phyloP scores from a whole-genome alignment of 2,329 filamentous ascomycete genomes.

The Epichloe elymi region DNA sequence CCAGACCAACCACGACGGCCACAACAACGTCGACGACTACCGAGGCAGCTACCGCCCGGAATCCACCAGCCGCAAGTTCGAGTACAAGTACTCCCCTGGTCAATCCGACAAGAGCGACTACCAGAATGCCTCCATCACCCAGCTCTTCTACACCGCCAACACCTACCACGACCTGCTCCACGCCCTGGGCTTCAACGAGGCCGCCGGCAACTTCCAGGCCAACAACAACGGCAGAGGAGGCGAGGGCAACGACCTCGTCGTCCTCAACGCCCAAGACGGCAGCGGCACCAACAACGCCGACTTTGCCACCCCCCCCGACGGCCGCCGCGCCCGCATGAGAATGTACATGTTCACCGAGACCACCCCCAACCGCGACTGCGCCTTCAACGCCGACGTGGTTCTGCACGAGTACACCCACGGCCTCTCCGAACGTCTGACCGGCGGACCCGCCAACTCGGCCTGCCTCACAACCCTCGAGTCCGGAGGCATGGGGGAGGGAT shows the following conservation, averaged over 20 bases:
- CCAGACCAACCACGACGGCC: constrained; percentile 30
- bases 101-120: too few species aligned
- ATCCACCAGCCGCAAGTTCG: too few species aligned
- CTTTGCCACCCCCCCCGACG: too few species aligned
- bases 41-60: constrained; percentile 24
- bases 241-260: too few species aligned
- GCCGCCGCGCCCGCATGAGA: constrained; percentile 9
- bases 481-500: constrained; percentile 44
- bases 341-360: constrained; percentile 44
- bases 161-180: constrained; percentile 47
- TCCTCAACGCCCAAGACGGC: too few species aligned
- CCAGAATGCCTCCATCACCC: constrained; percentile 29
- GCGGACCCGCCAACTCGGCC: constrained; percentile 31
- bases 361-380: constrained; percentile 35
- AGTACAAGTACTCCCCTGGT: too few species aligned
- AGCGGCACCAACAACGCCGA: too few species aligned
- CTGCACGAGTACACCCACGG: constrained; percentile 47
- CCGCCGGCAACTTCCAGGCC: constrained; percentile 45
- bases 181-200: constrained; percentile 42
- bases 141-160: constrained; percentile 49
- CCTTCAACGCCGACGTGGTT: constrained; percentile 47
- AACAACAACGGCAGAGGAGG: constrained; percentile 22
- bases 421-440: constrained; percentile 27
- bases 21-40: constrained; percentile 31
- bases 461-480: constrained; percentile 35